A percentile compares a stretch with the other conserved stretches of the same genome.
phyloP scores from a whole-genome alignment of 495 filamentous ascomycete genomes.

The Aspergillus kassunensis region DNA sequence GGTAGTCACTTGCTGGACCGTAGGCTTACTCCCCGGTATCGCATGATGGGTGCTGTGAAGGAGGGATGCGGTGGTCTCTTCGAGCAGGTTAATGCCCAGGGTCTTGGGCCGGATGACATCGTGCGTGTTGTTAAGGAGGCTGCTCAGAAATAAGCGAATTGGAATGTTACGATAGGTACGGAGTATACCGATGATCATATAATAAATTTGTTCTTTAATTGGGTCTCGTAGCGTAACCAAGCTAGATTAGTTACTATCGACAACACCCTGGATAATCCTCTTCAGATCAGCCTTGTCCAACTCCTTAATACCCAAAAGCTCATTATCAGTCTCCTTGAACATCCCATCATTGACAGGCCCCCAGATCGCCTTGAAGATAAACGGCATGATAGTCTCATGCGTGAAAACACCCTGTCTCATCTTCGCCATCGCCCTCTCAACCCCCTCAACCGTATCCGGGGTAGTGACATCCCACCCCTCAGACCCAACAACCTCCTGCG shows the following conservation, averaged over 20 bases:
- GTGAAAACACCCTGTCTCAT: not conserved
- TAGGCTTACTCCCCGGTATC: constrained; percentile 34
- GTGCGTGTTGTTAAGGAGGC: constrained; percentile 20
- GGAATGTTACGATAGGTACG: not conserved
- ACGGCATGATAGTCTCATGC: not conserved
- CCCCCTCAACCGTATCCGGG: not conserved
- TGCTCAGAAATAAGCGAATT: constrained; percentile 18
- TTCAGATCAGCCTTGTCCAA: not conserved
- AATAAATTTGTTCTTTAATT: not conserved
- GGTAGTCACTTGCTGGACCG: constrained; percentile 33
- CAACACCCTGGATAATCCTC: not conserved
- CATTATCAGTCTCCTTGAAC: not conserved
- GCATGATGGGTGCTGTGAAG: constrained; percentile 32
- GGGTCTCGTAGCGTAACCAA: too few relatives aligned
- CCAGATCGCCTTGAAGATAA: not conserved
- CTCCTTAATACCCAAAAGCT: not conserved
- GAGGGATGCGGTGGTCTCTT: constrained; percentile 37
- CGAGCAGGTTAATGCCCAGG: constrained; percentile 37
- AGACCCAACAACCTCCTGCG: not conserved
- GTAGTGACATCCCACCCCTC: not conserved
- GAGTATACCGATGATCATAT: not conserved
- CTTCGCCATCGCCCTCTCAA: not conserved
- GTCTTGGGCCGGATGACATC: constrained; percentile 34
- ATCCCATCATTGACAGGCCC: not conserved
- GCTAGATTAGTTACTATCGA: not conserved